Percentiles rank a stretch among this genome's conserved stretches.
phyloP scores from a whole-genome alignment of 176 grass and related monocot genomes.

The Saccharum spontaneum region DNA sequence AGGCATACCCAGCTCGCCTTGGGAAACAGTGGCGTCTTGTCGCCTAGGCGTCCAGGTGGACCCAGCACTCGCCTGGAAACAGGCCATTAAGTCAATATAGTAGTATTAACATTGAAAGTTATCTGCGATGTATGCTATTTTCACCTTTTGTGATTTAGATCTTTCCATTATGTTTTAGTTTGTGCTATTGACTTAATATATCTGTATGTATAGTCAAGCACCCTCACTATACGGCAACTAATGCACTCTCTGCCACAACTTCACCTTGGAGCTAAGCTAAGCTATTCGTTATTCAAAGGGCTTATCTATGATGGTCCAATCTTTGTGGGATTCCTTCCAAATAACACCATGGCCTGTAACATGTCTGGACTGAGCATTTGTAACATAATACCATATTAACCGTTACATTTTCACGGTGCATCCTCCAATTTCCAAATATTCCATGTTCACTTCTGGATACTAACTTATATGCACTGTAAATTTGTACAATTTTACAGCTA shows the following conservation, averaged over 20 bases:
- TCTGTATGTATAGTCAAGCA: conserved; percentile 8
- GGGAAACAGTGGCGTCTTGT: not conserved
- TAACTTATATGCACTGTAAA: conserved; percentile 34
- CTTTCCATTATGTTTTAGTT: not conserved
- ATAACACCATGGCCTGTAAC: not conserved
- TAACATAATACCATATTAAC: not conserved
- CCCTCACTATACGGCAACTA: conserved; percentile 2
- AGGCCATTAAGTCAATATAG: not conserved
- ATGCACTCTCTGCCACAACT: not conserved
- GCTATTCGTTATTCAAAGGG: not conserved
- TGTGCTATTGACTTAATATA: conserved; percentile 4
- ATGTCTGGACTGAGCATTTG: not conserved
- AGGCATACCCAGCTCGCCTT: not conserved
- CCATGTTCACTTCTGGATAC: conserved; percentile 19
- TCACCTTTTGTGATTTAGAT: not conserved
- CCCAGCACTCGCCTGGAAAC: not conserved
- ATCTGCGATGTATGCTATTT: not conserved
- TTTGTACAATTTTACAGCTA: conserved; percentile 43
- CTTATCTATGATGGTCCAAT: not conserved
- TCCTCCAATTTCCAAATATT: conserved; percentile 18
- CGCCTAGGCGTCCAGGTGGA: no score
- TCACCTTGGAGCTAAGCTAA: not conserved
- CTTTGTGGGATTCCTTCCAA: not conserved
- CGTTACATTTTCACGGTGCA: not conserved
- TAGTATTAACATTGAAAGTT: not conserved